Conservation (phyloP, 1,139 yeast species). For the Hansenula sp. region DNA sequence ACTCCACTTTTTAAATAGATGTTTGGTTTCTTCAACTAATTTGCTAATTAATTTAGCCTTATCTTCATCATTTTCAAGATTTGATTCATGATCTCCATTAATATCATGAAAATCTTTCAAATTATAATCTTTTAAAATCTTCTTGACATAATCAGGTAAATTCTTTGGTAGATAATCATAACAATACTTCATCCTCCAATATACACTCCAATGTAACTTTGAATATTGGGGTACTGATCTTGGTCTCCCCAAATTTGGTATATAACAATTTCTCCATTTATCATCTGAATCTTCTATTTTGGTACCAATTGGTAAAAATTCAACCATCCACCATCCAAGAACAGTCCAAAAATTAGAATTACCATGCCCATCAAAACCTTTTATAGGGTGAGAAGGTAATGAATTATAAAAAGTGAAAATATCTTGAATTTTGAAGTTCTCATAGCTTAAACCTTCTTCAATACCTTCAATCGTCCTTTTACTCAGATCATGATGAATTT, state of each 20-base stretch:
- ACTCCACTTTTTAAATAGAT: slow-evolving; percentile 27
- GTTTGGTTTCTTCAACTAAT: slow-evolving; percentile 22
- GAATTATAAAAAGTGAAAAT: slow-evolving; percentile 9
- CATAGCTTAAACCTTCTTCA: not conserved
- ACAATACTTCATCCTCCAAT: slow-evolving; percentile 46
- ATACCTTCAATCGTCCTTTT: not conserved
- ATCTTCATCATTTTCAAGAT: slow-evolving; percentile 13
- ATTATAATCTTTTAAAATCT: slow-evolving; percentile 19
- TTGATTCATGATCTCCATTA: not conserved
- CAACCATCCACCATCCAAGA: slow-evolving; percentile 58
- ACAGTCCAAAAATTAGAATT: slow-evolving; percentile 15
- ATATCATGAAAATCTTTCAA: slow-evolving; percentile 10
- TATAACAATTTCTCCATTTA: slow-evolving; percentile 41
- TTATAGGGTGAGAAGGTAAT: slow-evolving; percentile 14
- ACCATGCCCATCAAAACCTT: slow-evolving; percentile 35
- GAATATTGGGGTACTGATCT: slow-evolving; percentile 45
- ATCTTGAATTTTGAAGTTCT: slow-evolving; percentile 5
- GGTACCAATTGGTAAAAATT: slow-evolving; percentile 50
- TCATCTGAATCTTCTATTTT: slow-evolving; percentile 41
- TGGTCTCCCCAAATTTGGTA: slow-evolving; percentile 50
- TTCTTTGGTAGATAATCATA: slow-evolving; percentile 42
- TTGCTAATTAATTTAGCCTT: slow-evolving; percentile 7
- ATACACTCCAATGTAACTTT: slow-evolving; percentile 57
- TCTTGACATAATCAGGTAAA: slow-evolving; percentile 32
- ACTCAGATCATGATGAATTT: slow-evolving; percentile 9